Percentiles rank a stretch among this genome's conserved stretches.
Conservation (phyloP, 2,329 filamentous ascomycete genomes). For the Rutstroemia sydowiana region DNA sequence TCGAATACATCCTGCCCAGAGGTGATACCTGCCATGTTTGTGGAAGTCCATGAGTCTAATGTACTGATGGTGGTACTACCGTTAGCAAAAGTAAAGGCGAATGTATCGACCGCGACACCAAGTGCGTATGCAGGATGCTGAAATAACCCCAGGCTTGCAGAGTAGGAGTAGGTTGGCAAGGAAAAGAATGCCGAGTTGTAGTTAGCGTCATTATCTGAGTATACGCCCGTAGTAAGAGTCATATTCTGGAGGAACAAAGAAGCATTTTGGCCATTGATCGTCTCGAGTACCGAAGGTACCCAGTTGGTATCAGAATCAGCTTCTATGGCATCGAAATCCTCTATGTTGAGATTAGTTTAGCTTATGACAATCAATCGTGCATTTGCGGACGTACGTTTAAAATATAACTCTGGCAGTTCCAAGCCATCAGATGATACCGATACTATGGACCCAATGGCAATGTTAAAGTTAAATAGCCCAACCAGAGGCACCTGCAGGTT, state of each 20-base stretch:
- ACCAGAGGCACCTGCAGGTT: slow-evolving; percentile 40
- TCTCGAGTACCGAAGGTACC: slow-evolving; percentile 39
- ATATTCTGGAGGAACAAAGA: slow-evolving; percentile 39
- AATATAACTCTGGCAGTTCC: slow-evolving; percentile 46
- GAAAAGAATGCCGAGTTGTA: slow-evolving; percentile 34
- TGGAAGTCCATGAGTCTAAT: slow-evolving; percentile 25
- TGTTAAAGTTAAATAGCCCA: slow-evolving; percentile 37
- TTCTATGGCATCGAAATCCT: slow-evolving; percentile 7
- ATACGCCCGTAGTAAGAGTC: slow-evolving; percentile 28
- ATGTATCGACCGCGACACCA: slow-evolving; percentile 24
- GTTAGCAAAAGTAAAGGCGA: slow-evolving; percentile 32
- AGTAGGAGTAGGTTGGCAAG: neutral
- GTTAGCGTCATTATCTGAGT: slow-evolving; percentile 33
- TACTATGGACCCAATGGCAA: slow-evolving; percentile 34
- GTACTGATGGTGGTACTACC: slow-evolving; percentile 26
- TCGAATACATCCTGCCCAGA: slow-evolving; percentile 15
- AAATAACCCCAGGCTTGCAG: slow-evolving; percentile 16
- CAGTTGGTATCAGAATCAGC: slow-evolving; percentile 3
- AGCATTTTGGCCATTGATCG: slow-evolving; percentile 47
- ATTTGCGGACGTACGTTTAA: neutral
- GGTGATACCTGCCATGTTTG: slow-evolving; percentile 17
- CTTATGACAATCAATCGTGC: too few relatives aligned
- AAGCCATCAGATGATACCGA: slow-evolving; percentile 52
- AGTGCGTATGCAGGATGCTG: slow-evolving; percentile 26
- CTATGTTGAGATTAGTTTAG: slow-evolving; percentile 1